phyloP scores from a whole-genome alignment of 331 rosid species.

The Pyracantha coccinea region DNA sequence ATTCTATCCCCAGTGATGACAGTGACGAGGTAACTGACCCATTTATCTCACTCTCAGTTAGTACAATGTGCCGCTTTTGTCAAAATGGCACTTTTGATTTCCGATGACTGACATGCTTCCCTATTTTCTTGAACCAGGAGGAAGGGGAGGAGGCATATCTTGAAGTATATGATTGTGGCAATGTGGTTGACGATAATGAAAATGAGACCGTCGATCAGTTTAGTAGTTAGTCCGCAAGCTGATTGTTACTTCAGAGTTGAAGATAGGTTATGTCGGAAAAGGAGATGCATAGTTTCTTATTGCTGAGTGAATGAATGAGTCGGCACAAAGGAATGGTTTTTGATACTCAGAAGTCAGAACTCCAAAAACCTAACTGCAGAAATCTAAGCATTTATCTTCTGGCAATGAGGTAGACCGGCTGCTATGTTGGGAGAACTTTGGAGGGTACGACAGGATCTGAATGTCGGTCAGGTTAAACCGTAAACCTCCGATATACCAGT shows the following conservation, averaged over 20 bases:
- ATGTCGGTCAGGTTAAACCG: background rate
- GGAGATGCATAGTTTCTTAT: background rate
- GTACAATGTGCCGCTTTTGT: background rate
- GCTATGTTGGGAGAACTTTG: background rate
- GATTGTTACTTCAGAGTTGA: constrained; percentile 9
- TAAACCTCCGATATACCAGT: background rate
- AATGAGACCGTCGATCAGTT: constrained; percentile 10
- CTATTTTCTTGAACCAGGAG: constrained; percentile 25
- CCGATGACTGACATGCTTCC: background rate
- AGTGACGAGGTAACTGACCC: constrained; percentile 33
- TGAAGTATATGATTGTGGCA: constrained; percentile 20
- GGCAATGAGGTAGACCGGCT: background rate
- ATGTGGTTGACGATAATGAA: constrained; percentile 19
- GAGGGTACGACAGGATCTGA: background rate
- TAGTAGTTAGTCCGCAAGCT: constrained; percentile 5
- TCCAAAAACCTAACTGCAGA: background rate
- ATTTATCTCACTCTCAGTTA: background rate
- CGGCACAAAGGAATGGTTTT: background rate
- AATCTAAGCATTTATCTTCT: background rate
- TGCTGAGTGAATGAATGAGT: background rate
- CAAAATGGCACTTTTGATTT: background rate
- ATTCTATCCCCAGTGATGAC: constrained; percentile 32
- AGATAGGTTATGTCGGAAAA: background rate
- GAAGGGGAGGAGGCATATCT: constrained; percentile 29
- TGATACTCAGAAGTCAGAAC: background rate